A percentile compares a stretch with the other conserved stretches of the same genome.
These are phyloP conservation scores for Colletotrichum shisoi DNA, from an alignment of 2,329 filamentous ascomycete genomes.

Conservation along the genomic window DNA sequence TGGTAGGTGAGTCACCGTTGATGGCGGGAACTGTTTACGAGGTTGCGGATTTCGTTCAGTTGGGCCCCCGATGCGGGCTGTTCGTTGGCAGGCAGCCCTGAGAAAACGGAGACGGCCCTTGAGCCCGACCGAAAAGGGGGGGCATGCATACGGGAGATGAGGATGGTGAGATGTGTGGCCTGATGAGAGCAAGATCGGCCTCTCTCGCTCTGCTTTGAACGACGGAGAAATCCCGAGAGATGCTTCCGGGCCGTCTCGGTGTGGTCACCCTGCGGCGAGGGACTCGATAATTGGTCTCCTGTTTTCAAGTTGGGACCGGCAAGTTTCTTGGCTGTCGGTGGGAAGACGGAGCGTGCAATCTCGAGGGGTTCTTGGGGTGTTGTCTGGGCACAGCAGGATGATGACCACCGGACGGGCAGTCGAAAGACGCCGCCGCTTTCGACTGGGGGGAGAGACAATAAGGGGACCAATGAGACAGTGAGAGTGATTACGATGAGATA, in stretches of 20 bases:
- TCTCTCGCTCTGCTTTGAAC: neutral
- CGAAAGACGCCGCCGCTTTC: neutral
- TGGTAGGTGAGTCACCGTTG: neutral
- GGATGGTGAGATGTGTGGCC: neutral
- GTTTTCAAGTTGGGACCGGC: constrained; percentile 17
- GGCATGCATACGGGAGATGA: constrained; percentile 1
- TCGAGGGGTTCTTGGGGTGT: neutral
- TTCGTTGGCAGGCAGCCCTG: neutral
- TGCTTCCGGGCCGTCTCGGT: neutral
- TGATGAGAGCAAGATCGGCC: neutral
- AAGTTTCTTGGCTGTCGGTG: constrained; percentile 19
- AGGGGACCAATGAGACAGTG: neutral
- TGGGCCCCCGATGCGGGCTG: constrained; percentile 11
- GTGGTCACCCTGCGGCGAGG: neutral
- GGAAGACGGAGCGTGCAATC: neutral
- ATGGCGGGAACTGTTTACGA: constrained; percentile 1
- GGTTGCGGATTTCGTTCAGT: constrained; percentile 20
- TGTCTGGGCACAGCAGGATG: neutral
- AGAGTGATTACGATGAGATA: neutral
- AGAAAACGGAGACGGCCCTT: neutral
- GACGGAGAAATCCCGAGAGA: neutral
- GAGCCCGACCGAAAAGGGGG: neutral
- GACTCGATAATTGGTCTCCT: constrained; percentile 10
- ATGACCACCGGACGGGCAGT: neutral
- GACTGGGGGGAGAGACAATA: neutral